These are phyloP conservation scores for Trichoderma semiorbis DNA, from an alignment of 2,329 filamentous ascomycete genomes.

Conservation along the genomic window DNA sequence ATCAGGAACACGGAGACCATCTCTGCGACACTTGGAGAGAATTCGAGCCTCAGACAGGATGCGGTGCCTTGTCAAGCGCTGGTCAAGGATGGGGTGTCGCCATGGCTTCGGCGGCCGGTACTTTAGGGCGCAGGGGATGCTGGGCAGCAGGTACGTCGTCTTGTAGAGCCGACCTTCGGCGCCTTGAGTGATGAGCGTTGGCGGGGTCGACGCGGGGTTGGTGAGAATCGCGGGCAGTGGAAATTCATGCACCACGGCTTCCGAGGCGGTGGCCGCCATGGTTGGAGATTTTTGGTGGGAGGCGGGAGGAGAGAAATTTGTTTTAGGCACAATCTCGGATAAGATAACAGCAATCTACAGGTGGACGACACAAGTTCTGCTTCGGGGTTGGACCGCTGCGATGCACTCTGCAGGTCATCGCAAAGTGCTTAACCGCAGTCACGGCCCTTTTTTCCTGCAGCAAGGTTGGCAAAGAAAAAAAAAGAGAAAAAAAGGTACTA, in stretches of 20 bases:
- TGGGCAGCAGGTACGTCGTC: conserved; percentile 70
- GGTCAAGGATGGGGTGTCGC: conserved; percentile 85
- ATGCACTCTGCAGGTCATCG: conserved; percentile 17
- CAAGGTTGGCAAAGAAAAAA: neutral
- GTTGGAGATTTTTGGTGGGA: neutral
- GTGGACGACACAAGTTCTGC: neutral
- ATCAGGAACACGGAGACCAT: conserved; percentile 77
- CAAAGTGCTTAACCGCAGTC: neutral
- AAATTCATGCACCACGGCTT: conserved; percentile 29
- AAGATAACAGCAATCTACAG: neutral
- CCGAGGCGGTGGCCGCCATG: neutral
- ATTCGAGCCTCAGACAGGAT: conserved; percentile 87
- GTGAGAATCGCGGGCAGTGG: conserved; percentile 64
- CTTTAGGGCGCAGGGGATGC: conserved; percentile 75
- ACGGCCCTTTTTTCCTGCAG: conserved; percentile 9
- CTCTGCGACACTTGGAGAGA: conserved; percentile 70
- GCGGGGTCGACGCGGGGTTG: conserved; percentile 55
- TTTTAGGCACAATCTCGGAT: neutral
- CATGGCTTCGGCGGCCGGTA: conserved; percentile 89
- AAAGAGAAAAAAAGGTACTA: neutral
- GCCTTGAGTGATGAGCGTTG: conserved; percentile 80
- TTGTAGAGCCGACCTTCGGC: conserved; percentile 94
- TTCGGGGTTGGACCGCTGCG: conserved; percentile 2
- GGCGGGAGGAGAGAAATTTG: neutral
- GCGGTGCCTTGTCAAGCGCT: conserved; percentile 78